phyloP scores from a whole-genome alignment of 2,329 filamentous ascomycete genomes.

The Neospermospora avenae region DNA sequence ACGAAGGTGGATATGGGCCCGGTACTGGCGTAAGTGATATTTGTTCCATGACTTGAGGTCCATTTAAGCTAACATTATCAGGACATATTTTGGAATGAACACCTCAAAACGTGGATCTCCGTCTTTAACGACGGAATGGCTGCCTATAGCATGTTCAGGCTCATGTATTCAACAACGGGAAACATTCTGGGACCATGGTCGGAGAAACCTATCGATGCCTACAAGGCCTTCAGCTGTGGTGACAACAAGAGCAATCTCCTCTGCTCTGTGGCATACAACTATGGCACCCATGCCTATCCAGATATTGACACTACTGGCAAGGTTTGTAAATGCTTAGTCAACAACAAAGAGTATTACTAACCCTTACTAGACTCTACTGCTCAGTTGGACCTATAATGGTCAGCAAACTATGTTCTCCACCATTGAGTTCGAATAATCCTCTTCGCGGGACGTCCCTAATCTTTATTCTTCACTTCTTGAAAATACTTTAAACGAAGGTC shows the following conservation, averaged over 20 bases:
- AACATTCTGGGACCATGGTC: conserved; percentile 1
- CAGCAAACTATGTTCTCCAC: conserved; percentile 3
- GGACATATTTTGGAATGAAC: conserved; percentile 1
- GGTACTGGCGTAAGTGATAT: neutral
- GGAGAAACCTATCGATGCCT: neutral
- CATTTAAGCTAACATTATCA: neutral
- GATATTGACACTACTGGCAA: conserved; percentile 3
- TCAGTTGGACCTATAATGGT: conserved; percentile 1
- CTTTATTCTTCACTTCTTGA: neutral
- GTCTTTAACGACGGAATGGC: conserved; percentile 1
- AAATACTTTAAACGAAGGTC: neutral
- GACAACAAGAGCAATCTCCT: neutral
- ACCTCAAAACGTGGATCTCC: neutral
- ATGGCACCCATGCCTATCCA: conserved; percentile 1
- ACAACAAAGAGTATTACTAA: neutral
- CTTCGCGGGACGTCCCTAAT: neutral
- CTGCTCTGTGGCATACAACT: conserved; percentile 2
- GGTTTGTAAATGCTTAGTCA: neutral
- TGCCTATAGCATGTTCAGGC: neutral
- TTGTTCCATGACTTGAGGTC: neutral
- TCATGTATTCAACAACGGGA: conserved; percentile 3
- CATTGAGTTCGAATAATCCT: neutral
- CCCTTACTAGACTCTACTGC: neutral
- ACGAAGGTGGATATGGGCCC: neutral
- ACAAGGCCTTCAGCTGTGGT: neutral